Conservation (phyloP, 2,329 filamentous ascomycete genomes). For the Lasiodiplodia sp. region DNA sequence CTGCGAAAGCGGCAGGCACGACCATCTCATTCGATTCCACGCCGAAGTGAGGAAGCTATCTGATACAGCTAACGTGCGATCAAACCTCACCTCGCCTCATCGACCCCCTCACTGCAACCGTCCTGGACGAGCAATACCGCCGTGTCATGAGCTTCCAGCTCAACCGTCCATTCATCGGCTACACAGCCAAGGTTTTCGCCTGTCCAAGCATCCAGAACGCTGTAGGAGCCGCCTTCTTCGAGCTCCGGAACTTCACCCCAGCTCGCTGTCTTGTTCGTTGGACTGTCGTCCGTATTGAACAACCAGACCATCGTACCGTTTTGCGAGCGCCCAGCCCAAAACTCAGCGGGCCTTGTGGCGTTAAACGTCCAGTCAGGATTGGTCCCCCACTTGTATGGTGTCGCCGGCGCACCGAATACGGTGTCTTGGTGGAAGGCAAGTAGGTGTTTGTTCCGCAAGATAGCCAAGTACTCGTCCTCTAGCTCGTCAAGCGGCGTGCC, state of each 20-base stretch:
- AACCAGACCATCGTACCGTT: not conserved
- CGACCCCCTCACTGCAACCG: not conserved
- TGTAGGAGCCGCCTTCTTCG: conserved; percentile 30
- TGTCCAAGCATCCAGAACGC: conserved; percentile 37
- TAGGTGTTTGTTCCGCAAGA: conserved; percentile 50
- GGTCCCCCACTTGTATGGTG: conserved; percentile 55
- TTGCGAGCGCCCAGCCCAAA: conserved; percentile 36
- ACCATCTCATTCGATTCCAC: too few relatives aligned
- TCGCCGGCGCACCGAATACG: conserved; percentile 49
- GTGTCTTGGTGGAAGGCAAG: conserved; percentile 55
- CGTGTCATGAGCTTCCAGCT: conserved; percentile 35
- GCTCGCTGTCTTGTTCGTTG: not conserved
- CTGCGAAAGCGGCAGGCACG: too few relatives aligned
- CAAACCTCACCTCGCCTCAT: not conserved
- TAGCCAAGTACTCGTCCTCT: conserved; percentile 47
- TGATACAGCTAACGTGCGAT: not conserved
- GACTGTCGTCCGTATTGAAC: not conserved
- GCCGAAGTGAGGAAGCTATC: too few relatives aligned
- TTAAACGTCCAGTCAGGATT: conserved; percentile 61
- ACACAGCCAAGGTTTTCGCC: conserved; percentile 33
- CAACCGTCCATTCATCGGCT: conserved; percentile 26
- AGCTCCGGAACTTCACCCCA: not conserved
- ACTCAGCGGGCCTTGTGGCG: conserved; percentile 38
- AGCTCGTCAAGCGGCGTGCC: conserved; percentile 50
- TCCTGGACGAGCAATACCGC: conserved; percentile 31